Evolutionary conservation across 2,329 filamentous ascomycete genomes (phyloP).

Genomic region (Hysterium pulicare): DNA sequence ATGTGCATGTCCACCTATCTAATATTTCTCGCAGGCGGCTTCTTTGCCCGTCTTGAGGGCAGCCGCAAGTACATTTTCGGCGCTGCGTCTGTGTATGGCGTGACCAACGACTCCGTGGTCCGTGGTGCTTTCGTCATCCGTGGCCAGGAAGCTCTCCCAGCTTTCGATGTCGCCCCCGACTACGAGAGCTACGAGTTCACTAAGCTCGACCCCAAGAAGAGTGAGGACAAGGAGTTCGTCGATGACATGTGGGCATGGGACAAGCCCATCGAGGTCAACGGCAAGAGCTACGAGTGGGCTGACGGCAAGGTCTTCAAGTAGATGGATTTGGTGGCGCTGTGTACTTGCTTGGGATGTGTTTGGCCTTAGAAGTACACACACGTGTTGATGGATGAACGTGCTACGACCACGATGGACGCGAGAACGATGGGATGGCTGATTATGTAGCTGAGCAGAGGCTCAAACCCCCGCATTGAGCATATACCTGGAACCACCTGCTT

Average conservation of each 20-base stretch:
- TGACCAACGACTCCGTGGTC: conserved; percentile 84
- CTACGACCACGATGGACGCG: background rate
- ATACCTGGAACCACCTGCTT: no score
- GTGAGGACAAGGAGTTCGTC: conserved; percentile 81
- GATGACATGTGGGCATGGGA: conserved; percentile 92
- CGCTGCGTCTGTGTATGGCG: conserved; percentile 81
- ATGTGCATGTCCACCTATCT: conserved; percentile 2
- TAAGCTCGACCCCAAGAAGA: conserved; percentile 88
- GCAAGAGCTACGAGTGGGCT: conserved; percentile 85
- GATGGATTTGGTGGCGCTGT: conserved; percentile 43
- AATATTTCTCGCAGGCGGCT: conserved; percentile 59
- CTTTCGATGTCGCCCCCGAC: conserved; percentile 96
- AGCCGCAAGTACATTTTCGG: conserved; percentile 99
- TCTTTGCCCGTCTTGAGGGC: conserved; percentile 94
- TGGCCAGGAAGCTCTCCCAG: conserved; percentile 78
- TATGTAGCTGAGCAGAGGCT: no score
- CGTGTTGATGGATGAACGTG: conserved; percentile 1
- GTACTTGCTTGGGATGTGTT: conserved; percentile 11
- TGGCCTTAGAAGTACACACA: background rate
- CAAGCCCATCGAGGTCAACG: conserved; percentile 71
- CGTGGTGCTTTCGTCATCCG: conserved; percentile 93
- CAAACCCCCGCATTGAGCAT: no score
- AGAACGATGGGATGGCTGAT: background rate
- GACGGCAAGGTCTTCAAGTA: conserved; percentile 99
- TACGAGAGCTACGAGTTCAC: conserved; percentile 94